Evolutionary conservation across 2,329 filamentous ascomycete genomes (phyloP).

Genomic region (Aspergillus viridinutans): DNA sequence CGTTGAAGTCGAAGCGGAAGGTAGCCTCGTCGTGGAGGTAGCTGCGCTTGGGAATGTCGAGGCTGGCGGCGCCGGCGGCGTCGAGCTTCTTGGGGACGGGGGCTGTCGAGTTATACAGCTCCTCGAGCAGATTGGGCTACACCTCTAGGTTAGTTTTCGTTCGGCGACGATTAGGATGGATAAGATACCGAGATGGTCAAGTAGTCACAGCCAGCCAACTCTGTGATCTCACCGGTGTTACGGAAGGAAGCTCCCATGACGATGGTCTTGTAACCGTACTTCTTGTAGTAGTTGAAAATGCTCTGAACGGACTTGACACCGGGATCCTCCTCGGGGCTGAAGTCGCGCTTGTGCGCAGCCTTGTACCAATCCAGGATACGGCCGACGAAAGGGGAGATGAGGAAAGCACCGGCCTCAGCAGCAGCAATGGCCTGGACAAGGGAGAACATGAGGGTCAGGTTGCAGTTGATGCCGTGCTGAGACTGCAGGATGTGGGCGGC

Average conservation of each 20-base stretch:
- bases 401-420: slow-evolving; percentile 90
- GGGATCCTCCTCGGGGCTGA: slow-evolving; percentile 83
- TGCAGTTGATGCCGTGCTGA: slow-evolving; percentile 95
- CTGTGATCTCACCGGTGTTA: slow-evolving; percentile 92
- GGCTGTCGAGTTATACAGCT: slow-evolving; percentile 79
- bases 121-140: slow-evolving; percentile 87
- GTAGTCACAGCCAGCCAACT: slow-evolving; percentile 98
- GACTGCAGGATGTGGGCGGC: slow-evolving; percentile 94
- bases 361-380: slow-evolving; percentile 99
- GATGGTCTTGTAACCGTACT: slow-evolving; percentile 97
- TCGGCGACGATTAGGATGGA: background rate
- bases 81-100: slow-evolving; percentile 91
- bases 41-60: slow-evolving; percentile 79
- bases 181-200: slow-evolving; percentile 84
- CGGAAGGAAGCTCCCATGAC: slow-evolving; percentile 99
- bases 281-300: slow-evolving; percentile 99
- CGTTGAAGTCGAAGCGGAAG: slow-evolving; percentile 99
- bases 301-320: slow-evolving; percentile 88
- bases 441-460: slow-evolving; percentile 99
- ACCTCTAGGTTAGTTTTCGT: slow-evolving; percentile 14
- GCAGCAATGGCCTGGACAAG: slow-evolving; percentile 89
- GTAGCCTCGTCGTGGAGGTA: slow-evolving; percentile 85
- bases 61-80: slow-evolving; percentile 57
- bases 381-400: slow-evolving; percentile 98
- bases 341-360: slow-evolving; percentile 90